phyloP scores from a whole-genome alignment of 2,329 filamentous ascomycete species.

The Trichophaea hybrida region DNA sequence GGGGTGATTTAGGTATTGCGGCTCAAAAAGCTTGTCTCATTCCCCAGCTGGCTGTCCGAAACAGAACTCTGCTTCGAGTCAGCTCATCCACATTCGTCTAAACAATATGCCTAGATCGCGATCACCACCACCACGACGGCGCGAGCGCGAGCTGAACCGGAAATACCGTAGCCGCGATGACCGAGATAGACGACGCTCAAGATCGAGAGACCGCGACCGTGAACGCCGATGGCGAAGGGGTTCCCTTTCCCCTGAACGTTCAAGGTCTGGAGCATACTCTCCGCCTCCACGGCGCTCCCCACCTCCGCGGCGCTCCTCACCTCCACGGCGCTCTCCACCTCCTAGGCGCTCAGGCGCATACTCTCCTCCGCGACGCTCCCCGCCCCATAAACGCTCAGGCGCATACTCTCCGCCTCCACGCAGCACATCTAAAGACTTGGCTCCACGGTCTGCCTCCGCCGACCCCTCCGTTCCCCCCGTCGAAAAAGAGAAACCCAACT shows the following conservation, averaged over 20 bases:
- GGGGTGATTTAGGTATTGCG: background rate
- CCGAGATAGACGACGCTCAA: background rate
- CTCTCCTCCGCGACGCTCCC: background rate
- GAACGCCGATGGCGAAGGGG: background rate
- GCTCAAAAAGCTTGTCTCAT: background rate
- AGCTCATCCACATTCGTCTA: too few species aligned
- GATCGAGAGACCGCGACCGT: background rate
- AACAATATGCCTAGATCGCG: background rate
- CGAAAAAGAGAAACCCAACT: constrained; percentile 81
- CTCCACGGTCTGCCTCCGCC: background rate
- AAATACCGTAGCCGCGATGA: background rate
- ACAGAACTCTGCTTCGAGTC: background rate
- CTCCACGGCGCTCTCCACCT: background rate
- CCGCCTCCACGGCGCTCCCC: background rate
- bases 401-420: background rate
- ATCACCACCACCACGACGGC: constrained; percentile 1
- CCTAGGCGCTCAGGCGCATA: background rate
- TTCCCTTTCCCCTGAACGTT: background rate
- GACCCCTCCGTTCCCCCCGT: background rate
- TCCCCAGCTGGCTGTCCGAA: background rate
- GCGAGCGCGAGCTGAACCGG: background rate
- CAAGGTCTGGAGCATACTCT: background rate
- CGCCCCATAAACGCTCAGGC: background rate
- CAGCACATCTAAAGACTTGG: background rate
- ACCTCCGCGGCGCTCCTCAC: background rate